phyloP scores from a whole-genome alignment of 306 rosid species.

The Senna siamea region DNA sequence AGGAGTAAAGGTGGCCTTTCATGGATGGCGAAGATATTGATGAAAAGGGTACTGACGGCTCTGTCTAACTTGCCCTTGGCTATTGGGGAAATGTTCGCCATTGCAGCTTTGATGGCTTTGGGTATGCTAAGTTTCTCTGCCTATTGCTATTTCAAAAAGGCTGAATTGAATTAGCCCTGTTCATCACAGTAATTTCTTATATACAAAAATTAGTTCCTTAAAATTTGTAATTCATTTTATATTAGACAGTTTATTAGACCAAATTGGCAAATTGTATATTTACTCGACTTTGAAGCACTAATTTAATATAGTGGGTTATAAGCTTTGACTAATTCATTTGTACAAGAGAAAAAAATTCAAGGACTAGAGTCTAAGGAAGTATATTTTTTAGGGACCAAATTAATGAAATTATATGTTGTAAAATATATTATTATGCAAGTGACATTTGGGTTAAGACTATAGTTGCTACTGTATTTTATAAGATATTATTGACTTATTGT shows the following conservation, averaged over 20 bases:
- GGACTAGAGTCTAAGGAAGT: no score
- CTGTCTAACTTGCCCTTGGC: conserved; percentile 92
- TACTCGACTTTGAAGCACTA: no score
- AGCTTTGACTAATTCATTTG: not conserved
- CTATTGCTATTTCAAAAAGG: conserved; percentile 8
- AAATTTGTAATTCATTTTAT: no score
- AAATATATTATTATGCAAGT: not conserved
- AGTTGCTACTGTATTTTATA: not conserved
- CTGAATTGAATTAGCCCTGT: conserved; percentile 1
- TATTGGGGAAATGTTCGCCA: conserved; percentile 87
- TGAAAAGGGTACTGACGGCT: conserved; percentile 61
- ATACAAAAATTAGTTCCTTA: no score
- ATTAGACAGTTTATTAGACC: no score
- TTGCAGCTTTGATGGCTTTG: conserved; percentile 83
- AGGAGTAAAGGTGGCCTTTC: conserved; percentile 43
- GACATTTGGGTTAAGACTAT: not conserved
- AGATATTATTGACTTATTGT: no score
- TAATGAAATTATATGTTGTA: no score
- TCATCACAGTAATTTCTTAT: not conserved
- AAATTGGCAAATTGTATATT: no score
- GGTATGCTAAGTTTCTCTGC: conserved; percentile 50
- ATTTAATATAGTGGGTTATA: no score
- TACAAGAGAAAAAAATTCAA: not conserved
- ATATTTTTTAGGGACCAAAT: no score
- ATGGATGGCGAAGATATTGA: conserved; percentile 54